Evolutionary conservation across 164 flowering plant species (phyloP).

Genomic region (Kalanchoe fedtschenkoi): DNA sequence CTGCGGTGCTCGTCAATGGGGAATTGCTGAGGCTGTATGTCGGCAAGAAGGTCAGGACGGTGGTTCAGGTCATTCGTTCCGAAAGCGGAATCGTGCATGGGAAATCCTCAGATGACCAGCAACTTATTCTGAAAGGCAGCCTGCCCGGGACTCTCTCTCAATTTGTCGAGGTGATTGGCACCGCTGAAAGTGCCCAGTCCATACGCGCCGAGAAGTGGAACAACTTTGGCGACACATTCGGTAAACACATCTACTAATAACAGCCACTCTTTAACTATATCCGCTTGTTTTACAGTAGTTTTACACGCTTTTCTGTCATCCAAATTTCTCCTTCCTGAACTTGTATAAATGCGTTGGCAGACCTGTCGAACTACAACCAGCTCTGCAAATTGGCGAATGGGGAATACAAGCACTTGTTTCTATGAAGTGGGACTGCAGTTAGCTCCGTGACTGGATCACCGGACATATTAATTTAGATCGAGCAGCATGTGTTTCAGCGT

Average conservation of each 20-base stretch:
- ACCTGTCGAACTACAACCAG: constrained; percentile 41
- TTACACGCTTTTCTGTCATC: neutral
- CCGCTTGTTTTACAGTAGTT: neutral
- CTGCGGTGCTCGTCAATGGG: constrained; percentile 77
- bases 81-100: constrained; percentile 49
- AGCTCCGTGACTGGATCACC: neutral
- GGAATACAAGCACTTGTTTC: constrained; percentile 64
- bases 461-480: neutral
- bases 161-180: constrained; percentile 86
- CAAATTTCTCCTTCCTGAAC: neutral
- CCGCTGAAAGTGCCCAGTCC: constrained; percentile 71
- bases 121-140: constrained; percentile 48
- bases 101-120: constrained; percentile 69
- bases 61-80: constrained; percentile 49
- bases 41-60: constrained; percentile 64
- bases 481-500: neutral
- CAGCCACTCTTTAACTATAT: neutral
- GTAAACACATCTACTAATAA: constrained; percentile 20
- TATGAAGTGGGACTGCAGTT: constrained; percentile 23
- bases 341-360: constrained; percentile 24
- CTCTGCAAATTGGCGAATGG: constrained; percentile 77
- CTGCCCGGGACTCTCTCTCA: constrained; percentile 34
- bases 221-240: constrained; percentile 68
- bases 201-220: constrained; percentile 75
- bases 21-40: constrained; percentile 50